Conservation (phyloP, 2,329 filamentous ascomycete species). For the Ilyonectria mors-panacis region DNA sequence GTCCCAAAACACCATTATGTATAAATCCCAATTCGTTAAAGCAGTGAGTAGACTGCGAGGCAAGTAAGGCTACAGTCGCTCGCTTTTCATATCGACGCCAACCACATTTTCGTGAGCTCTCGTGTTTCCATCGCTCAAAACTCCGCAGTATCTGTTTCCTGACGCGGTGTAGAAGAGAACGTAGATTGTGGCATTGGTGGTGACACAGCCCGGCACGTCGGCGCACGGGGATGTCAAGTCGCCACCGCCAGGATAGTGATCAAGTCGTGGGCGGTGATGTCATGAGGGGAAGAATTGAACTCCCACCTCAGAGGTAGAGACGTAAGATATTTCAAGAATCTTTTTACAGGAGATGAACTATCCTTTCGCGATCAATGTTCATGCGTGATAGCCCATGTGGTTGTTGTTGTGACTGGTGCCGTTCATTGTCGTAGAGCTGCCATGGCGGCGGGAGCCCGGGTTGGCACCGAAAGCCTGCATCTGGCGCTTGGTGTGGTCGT, state of each 20-base stretch:
- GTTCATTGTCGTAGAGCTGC: conserved; percentile 49
- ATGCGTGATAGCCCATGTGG: conserved; percentile 36
- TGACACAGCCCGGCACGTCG: background rate
- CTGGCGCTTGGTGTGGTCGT: conserved; percentile 75
- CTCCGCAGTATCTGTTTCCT: background rate
- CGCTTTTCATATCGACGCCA: background rate
- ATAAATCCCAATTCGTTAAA: background rate
- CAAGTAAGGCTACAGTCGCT: background rate
- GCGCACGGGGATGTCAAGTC: background rate
- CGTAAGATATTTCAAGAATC: background rate
- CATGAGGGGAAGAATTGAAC: conserved; percentile 1
- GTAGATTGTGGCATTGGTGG: background rate
- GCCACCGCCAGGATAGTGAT: background rate
- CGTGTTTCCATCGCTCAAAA: background rate
- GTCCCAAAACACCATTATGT: conserved; percentile 37
- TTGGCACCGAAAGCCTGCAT: conserved; percentile 68
- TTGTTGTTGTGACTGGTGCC: conserved; percentile 34
- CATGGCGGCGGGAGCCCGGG: conserved; percentile 16
- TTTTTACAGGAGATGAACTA: background rate
- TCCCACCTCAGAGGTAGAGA: background rate
- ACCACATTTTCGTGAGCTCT: background rate
- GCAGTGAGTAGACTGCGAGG: background rate
- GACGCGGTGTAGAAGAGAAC: background rate
- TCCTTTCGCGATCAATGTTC: background rate
- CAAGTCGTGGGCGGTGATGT: conserved; percentile 13